phyloP scores from a whole-genome alignment of 257 asterid genomes.

The Gentiana straminea region DNA sequence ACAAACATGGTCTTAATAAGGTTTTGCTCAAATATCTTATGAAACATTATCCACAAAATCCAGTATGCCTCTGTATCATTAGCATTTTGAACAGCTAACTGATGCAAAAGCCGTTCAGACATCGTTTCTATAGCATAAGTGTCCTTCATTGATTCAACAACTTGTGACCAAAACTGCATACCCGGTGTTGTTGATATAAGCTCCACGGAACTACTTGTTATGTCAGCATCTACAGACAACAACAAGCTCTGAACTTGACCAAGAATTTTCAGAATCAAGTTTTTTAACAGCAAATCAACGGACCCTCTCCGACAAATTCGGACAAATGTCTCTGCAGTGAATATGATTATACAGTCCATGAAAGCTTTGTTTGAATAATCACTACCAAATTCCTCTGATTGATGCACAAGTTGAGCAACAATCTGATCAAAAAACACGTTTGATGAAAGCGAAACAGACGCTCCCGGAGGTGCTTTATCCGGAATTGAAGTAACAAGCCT shows the following conservation, averaged over 20 bases:
- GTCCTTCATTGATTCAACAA: conserved; percentile 73
- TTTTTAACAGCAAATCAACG: conserved; percentile 67
- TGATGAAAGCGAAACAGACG: conserved; percentile 59
- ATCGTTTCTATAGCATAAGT: conserved; percentile 80
- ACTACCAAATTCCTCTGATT: conserved; percentile 58
- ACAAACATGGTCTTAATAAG: conserved; percentile 66
- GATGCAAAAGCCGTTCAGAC: conserved; percentile 74
- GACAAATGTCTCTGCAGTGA: conserved; percentile 64
- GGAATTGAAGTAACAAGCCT: conserved; percentile 86
- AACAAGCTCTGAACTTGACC: conserved; percentile 37
- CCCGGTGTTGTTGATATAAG: conserved; percentile 44
- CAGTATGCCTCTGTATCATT: conserved; percentile 75
- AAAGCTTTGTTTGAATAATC: conserved; percentile 18
- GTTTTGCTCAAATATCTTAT: conserved; percentile 31
- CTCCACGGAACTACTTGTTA: conserved; percentile 18
- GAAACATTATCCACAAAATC: conserved; percentile 74
- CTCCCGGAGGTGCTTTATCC: conserved; percentile 75
- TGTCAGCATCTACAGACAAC: conserved; percentile 34
- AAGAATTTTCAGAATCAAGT: conserved; percentile 49
- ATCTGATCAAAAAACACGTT: conserved; percentile 68
- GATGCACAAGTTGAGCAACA: conserved; percentile 61
- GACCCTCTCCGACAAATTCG: conserved; percentile 93
- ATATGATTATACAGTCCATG: conserved; percentile 29
- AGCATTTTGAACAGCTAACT: conserved; percentile 48
- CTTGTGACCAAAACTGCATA: conserved; percentile 58